A percentile compares a stretch with the other conserved stretches of the same genome.
Conservation (phyloP, 2,329 filamentous ascomycete genomes). For the Graphilbum ipis-grandicollis region DNA sequence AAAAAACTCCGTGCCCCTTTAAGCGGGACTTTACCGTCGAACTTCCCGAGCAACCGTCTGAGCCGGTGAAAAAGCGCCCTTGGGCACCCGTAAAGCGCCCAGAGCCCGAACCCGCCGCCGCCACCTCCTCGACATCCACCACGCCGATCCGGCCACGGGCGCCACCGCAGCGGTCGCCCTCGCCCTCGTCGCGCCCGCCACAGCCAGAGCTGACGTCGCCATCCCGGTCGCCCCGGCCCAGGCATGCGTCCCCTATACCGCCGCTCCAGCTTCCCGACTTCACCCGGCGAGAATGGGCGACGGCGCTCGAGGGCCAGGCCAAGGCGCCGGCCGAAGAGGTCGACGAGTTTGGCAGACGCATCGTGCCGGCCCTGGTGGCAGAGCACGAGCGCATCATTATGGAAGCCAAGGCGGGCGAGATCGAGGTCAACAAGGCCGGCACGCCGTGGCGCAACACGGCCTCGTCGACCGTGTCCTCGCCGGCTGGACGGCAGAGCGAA, state of each 20-base stretch:
- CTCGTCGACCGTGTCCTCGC: background rate
- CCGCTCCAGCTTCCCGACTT: constrained; percentile 2
- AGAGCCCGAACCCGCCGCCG: constrained; percentile 11
- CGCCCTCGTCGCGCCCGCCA: background rate
- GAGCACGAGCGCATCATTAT: constrained; percentile 10
- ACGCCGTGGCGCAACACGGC: constrained; percentile 7
- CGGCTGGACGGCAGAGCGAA: background rate
- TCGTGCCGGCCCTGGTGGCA: constrained; percentile 8
- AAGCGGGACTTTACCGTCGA: constrained; percentile 57
- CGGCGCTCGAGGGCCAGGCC: constrained; percentile 6
- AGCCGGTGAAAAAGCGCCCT: constrained; percentile 47
- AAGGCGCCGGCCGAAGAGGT: constrained; percentile 3
- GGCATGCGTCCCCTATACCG: background rate
- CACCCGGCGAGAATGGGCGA: constrained; percentile 7
- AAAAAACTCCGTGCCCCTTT: constrained; percentile 79
- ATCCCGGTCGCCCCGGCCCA: background rate
- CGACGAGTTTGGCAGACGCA: constrained; percentile 6
- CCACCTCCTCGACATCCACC: background rate
- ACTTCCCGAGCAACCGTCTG: constrained; percentile 49
- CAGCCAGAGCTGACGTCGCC: background rate
- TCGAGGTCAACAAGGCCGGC: constrained; percentile 9
- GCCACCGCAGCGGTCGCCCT: background rate
- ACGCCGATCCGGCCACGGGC: background rate
- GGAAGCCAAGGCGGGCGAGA: constrained; percentile 8
- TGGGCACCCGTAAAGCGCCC: constrained; percentile 39